Percentiles rank a stretch among this genome's conserved stretches.
Conservation (phyloP, 345 rosid genomes). For the Arabidopsis arenosa region DNA sequence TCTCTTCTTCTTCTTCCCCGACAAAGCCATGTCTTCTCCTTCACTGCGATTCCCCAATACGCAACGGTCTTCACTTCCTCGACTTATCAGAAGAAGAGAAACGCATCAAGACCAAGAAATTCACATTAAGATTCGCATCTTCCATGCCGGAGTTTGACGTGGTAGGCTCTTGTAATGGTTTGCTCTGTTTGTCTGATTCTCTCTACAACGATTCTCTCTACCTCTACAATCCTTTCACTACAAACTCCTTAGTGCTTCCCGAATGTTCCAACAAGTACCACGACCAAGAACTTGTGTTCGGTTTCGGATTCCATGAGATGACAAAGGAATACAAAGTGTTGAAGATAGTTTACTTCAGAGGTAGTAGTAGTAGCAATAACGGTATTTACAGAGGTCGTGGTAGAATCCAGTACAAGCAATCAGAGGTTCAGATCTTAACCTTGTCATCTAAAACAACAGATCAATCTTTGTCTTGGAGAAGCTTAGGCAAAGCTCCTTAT, state of each 20-base stretch:
- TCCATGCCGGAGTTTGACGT: constrained; percentile 57
- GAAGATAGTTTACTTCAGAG: constrained; percentile 61
- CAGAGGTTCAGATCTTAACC: constrained; percentile 65
- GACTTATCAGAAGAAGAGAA: constrained; percentile 52
- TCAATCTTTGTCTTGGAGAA: constrained; percentile 60
- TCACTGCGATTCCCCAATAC: constrained; percentile 62
- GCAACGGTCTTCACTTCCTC: constrained; percentile 57
- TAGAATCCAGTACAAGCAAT: constrained; percentile 48
- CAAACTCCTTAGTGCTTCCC: constrained; percentile 53
- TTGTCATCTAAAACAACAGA: constrained; percentile 42
- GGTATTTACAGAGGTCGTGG: constrained; percentile 43
- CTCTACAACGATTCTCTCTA: constrained; percentile 49
- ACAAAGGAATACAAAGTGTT: constrained; percentile 66
- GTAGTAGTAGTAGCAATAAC: constrained; percentile 13
- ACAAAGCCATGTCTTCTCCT: constrained; percentile 60
- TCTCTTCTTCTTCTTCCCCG: constrained; percentile 39
- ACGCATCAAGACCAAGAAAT: constrained; percentile 48
- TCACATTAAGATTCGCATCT: constrained; percentile 47
- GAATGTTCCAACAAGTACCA: constrained; percentile 43
- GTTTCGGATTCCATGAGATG: constrained; percentile 59
- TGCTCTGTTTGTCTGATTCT: constrained; percentile 61
- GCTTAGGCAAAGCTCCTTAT: constrained; percentile 67
- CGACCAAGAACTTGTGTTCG: constrained; percentile 62
- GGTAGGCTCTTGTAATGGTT: constrained; percentile 69
- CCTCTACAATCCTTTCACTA: constrained; percentile 67